Percentiles rank a stretch among this genome's conserved stretches.
These are phyloP conservation scores for Spongiforma sp. DNA, from an alignment of 1,284 basidiomycete genomes.

Conservation along the genomic window DNA sequence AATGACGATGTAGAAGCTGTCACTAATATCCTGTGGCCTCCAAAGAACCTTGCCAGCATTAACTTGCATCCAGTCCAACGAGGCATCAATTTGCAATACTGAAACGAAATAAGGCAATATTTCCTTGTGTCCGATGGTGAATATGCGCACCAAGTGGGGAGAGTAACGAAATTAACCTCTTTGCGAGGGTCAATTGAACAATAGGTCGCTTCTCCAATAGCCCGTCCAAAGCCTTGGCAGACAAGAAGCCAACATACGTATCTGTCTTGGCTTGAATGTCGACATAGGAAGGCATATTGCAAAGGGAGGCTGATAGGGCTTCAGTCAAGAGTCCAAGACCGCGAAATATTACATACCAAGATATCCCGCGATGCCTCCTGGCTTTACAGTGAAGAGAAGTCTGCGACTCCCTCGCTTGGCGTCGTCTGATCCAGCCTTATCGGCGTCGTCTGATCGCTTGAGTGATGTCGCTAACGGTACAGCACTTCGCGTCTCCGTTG, in stretches of 20 bases:
- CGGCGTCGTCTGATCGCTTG: slow-evolving; percentile 26
- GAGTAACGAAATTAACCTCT: slow-evolving; percentile 91
- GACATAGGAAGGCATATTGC: slow-evolving; percentile 93
- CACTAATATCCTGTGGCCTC: slow-evolving; percentile 88
- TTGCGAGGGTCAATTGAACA: slow-evolving; percentile 95
- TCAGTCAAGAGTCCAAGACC: slow-evolving; percentile 5
- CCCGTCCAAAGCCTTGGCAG: slow-evolving; percentile 86
- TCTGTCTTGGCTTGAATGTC: slow-evolving; percentile 98
- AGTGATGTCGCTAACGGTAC: slow-evolving; percentile 29
- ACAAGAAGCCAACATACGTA: slow-evolving; percentile 94
- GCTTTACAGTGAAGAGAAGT: slow-evolving; percentile 91
- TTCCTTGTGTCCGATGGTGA: background rate
- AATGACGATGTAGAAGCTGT: slow-evolving; percentile 98
- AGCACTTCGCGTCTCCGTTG: slow-evolving; percentile 47
- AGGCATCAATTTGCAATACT: slow-evolving; percentile 98
- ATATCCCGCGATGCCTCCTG: slow-evolving; percentile 98
- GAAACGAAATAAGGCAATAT: slow-evolving; percentile 10
- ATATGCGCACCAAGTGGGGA: slow-evolving; percentile 79
- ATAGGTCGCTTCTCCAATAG: slow-evolving; percentile 95
- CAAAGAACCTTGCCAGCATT: slow-evolving; percentile 93
- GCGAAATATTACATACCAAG: slow-evolving; percentile 59
- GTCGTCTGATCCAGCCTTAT: slow-evolving; percentile 27
- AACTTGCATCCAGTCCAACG: slow-evolving; percentile 98
- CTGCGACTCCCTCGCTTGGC: slow-evolving; percentile 47
- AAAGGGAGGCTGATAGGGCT: slow-evolving; percentile 73